phyloP scores from a whole-genome alignment of 2,329 filamentous ascomycete genomes.

The Fusarium nurragi region DNA sequence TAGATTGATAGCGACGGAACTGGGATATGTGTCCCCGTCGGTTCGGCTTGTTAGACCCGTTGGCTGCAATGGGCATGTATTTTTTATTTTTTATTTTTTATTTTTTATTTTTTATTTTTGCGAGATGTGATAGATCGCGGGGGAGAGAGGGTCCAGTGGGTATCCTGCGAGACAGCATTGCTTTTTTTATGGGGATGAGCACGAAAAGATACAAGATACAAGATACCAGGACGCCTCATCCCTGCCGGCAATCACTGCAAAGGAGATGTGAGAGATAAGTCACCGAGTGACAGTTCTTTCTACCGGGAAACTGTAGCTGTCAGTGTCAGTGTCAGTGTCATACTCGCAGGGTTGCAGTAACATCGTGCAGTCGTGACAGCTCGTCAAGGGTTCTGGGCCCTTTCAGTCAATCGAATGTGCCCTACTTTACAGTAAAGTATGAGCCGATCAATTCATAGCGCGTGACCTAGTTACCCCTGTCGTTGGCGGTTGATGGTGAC shows the following conservation, averaged over 20 bases:
- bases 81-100: too few relatives aligned
- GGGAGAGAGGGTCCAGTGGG: slow-evolving; percentile 10
- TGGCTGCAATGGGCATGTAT: background rate
- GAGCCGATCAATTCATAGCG: too few relatives aligned
- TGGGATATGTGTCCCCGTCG: background rate
- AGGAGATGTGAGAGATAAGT: background rate
- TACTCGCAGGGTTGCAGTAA: background rate
- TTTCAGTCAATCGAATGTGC: too few relatives aligned
- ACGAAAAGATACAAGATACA: too few relatives aligned
- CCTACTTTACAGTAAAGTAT: background rate
- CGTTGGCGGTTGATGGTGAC: background rate
- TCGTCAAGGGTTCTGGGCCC: background rate
- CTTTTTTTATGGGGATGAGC: background rate
- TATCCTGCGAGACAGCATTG: background rate
- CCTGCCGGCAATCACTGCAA: background rate
- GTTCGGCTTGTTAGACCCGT: too few relatives aligned
- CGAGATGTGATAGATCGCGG: slow-evolving; percentile 34
- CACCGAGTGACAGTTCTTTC: slow-evolving; percentile 4
- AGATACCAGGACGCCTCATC: too few relatives aligned
- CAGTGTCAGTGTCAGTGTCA: background rate
- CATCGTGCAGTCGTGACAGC: background rate
- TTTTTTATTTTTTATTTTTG: background rate
- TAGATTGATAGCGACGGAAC: background rate
- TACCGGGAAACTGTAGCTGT: background rate
- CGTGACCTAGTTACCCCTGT: too few relatives aligned